Conservation (phyloP, 768 basidiomycete genomes). For the Cystofilobasidium capitatum region DNA sequence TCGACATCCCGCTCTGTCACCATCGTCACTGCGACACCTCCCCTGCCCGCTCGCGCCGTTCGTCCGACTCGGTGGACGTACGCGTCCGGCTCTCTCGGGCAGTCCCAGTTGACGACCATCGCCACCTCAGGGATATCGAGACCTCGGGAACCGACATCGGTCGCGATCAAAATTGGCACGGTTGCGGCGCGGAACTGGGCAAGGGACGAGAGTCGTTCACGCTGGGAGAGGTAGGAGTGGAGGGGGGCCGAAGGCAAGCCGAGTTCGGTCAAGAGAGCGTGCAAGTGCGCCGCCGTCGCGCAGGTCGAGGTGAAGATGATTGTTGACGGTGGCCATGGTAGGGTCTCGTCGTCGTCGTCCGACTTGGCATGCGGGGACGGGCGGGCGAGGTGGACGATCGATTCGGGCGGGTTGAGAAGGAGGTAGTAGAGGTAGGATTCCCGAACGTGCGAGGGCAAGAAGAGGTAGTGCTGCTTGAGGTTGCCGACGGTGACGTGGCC, state of each 20-base stretch:
- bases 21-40: conserved; percentile 84
- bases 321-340: conserved; percentile 52
- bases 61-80: conserved; percentile 93
- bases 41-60: conserved; percentile 80
- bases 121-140: conserved; percentile 94
- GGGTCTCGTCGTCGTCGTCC: conserved; percentile 50
- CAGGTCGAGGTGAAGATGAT: conserved; percentile 85
- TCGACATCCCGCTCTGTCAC: conserved; percentile 90
- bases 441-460: conserved; percentile 88
- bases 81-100: conserved; percentile 72
- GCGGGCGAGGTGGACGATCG: conserved; percentile 49
- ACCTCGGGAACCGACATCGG: conserved; percentile 90
- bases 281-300: conserved; percentile 78
- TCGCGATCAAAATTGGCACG: conserved; percentile 83
- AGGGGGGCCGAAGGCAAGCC: conserved; percentile 76
- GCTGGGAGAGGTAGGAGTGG: conserved; percentile 87
- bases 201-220: conserved; percentile 74
- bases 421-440: conserved; percentile 85
- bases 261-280: conserved; percentile 59
- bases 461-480: conserved; percentile 76
- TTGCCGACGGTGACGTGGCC: conserved; percentile 58
- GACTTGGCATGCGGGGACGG: conserved; percentile 46
- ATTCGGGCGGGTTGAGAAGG: conserved; percentile 77
- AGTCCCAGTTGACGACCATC: conserved; percentile 94
- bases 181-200: conserved; percentile 73